Conservation (phyloP, 2,329 filamentous ascomycete species). For the Teratosphaeria zuluensis region DNA sequence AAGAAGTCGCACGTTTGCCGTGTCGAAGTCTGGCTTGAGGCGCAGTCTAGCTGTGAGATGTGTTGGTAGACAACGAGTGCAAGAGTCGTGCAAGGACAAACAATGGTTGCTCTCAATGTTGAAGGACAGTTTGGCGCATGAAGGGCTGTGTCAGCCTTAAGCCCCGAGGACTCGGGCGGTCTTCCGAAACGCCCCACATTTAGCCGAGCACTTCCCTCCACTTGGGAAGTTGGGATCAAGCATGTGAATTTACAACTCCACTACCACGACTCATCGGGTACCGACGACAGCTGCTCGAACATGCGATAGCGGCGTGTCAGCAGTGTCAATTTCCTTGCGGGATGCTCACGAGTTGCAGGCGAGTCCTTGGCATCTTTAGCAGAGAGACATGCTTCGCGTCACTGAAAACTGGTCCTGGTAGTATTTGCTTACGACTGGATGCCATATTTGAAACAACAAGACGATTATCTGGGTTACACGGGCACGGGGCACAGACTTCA, state of each 20-base stretch:
- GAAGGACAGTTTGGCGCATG: not conserved
- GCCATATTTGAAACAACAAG: not conserved
- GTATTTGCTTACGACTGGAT: not conserved
- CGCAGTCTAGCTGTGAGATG: not conserved
- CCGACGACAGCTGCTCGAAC: not conserved
- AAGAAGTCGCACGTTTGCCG: not conserved
- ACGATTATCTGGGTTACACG: not conserved
- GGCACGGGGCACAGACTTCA: not conserved
- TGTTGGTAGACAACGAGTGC: not conserved
- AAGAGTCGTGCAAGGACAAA: not conserved
- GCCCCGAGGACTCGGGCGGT: not conserved
- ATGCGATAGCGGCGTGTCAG: not conserved
- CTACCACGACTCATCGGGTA: too few species aligned
- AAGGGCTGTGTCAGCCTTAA: not conserved
- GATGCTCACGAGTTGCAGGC: not conserved
- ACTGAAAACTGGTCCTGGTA: not conserved
- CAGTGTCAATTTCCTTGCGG: not conserved
- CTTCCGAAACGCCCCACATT: not conserved
- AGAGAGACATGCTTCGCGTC: not conserved
- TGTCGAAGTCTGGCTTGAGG: not conserved
- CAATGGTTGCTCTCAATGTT: not conserved
- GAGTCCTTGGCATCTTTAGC: not conserved
- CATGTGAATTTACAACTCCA: not conserved
- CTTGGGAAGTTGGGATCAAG: too few species aligned
- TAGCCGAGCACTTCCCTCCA: not conserved